Conservation (phyloP, 2,329 filamentous ascomycete genomes). For the Phaeosphaeriaceae sp. region DNA sequence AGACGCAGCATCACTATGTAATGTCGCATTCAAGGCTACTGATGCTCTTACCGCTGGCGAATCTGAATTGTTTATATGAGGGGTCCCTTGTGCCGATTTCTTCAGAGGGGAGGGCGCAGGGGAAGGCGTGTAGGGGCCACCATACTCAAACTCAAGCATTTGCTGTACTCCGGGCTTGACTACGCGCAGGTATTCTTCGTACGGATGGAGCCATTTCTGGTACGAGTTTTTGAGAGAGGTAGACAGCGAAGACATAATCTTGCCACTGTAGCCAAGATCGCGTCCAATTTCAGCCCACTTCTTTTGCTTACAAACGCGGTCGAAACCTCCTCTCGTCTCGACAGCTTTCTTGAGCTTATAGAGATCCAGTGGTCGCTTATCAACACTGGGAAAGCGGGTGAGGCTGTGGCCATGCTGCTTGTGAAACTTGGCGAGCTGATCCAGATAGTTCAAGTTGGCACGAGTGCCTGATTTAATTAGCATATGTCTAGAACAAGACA, state of each 20-base stretch:
- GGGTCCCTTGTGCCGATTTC: slow-evolving; percentile 56
- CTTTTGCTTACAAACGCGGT: slow-evolving; percentile 95
- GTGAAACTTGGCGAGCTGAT: slow-evolving; percentile 94
- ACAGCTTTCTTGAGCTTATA: slow-evolving; percentile 98
- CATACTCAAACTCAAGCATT: slow-evolving; percentile 90
- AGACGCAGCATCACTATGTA: slow-evolving; percentile 49
- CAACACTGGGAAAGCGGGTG: slow-evolving; percentile 92
- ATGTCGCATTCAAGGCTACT: slow-evolving; percentile 62
- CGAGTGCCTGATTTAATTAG: slow-evolving; percentile 72
- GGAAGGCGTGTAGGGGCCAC: slow-evolving; percentile 83
- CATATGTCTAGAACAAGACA: not conserved
- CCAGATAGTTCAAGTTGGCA: slow-evolving; percentile 93
- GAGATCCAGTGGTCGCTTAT: slow-evolving; percentile 94
- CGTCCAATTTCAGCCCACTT: slow-evolving; percentile 99
- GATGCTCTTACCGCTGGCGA: slow-evolving; percentile 70
- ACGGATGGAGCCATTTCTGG: slow-evolving; percentile 94
- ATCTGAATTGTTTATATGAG: slow-evolving; percentile 62
- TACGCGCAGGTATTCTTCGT: slow-evolving; percentile 89
- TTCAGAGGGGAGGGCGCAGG: slow-evolving; percentile 78
- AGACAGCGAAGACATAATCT: slow-evolving; percentile 98
- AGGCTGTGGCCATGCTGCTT: slow-evolving; percentile 94
- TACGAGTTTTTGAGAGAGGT: slow-evolving; percentile 99
- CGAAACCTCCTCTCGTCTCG: slow-evolving; percentile 91
- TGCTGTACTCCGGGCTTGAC: slow-evolving; percentile 97
- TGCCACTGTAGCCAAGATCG: slow-evolving; percentile 95